Conservation (phyloP, 2,329 filamentous ascomycete genomes). For the Nigrospora oryzae region DNA sequence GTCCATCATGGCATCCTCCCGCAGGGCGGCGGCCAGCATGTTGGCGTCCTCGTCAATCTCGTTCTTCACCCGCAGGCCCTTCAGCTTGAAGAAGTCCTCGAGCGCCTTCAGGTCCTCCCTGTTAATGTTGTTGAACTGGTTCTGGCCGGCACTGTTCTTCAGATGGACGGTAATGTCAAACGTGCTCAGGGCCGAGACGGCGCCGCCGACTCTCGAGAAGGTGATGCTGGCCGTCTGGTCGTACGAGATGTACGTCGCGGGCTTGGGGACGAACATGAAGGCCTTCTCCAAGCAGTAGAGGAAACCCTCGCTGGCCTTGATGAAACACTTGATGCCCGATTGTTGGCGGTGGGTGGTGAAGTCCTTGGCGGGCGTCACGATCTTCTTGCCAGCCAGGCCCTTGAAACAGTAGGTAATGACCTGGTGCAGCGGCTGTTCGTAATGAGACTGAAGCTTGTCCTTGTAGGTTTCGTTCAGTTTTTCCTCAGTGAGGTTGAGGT, state of each 20-base stretch:
- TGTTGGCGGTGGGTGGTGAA: slow-evolving; percentile 91
- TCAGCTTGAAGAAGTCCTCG: slow-evolving; percentile 96
- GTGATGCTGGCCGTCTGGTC: slow-evolving; percentile 88
- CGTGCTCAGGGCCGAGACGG: slow-evolving; percentile 85
- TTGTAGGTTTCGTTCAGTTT: slow-evolving; percentile 78
- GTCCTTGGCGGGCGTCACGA: slow-evolving; percentile 87
- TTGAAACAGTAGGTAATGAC: slow-evolving; percentile 95
- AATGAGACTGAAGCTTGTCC: slow-evolving; percentile 79
- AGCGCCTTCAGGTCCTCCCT: slow-evolving; percentile 93
- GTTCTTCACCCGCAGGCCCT: slow-evolving; percentile 93
- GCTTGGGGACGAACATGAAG: slow-evolving; percentile 98
- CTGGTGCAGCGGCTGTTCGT: slow-evolving; percentile 87
- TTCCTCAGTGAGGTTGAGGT: slow-evolving; percentile 92
- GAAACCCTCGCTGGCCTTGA: slow-evolving; percentile 98
- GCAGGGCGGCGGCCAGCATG: slow-evolving; percentile 69
- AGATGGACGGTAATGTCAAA: slow-evolving; percentile 94
- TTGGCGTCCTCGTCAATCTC: slow-evolving; percentile 94
- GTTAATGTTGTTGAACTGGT: slow-evolving; percentile 99
- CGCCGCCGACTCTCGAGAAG: slow-evolving; percentile 91
- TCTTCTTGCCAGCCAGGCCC: slow-evolving; percentile 88
- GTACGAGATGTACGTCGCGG: slow-evolving; percentile 92
- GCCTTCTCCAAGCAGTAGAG: slow-evolving; percentile 96
- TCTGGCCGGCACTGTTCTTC: slow-evolving; percentile 79
- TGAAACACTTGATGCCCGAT: slow-evolving; percentile 97
- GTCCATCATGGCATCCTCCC: slow-evolving; percentile 62